Conservation (phyloP, 805 yeast genomes). For the Middelhovenomyces tepae region DNA sequence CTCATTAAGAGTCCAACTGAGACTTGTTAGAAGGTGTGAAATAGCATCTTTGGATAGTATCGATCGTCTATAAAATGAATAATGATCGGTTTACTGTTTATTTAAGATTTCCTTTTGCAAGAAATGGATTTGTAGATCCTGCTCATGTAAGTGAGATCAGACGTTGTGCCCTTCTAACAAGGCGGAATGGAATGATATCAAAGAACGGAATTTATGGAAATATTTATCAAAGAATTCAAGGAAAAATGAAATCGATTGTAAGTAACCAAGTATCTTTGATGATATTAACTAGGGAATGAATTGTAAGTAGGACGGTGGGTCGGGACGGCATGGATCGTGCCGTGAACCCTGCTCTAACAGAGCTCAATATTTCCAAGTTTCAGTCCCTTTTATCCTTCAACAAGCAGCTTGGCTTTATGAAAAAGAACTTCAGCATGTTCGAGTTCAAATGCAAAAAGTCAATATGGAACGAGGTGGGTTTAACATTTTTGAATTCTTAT, state of each 20-base stretch:
- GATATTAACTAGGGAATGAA: conserved; percentile 7
- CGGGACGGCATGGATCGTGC: conserved; percentile 24
- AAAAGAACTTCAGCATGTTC: conserved; percentile 28
- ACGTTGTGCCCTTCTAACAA: conserved; percentile 2
- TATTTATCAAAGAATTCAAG: conserved; percentile 26
- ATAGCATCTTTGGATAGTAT: too few species aligned
- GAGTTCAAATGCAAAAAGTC: conserved; percentile 24
- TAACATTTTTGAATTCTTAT: too few species aligned
- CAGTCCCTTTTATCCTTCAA: conserved; percentile 30
- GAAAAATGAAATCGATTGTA: conserved; percentile 28
- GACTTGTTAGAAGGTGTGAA: too few species aligned
- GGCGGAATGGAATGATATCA: conserved; percentile 25
- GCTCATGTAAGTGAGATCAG: conserved; percentile 16
- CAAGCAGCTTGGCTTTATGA: conserved; percentile 37
- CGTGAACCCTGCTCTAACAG: conserved; percentile 22
- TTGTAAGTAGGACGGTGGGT: conserved; percentile 7
- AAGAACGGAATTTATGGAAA: conserved; percentile 29
- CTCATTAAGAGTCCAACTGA: too few species aligned
- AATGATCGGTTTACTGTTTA: conserved; percentile 27
- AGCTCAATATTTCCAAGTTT: conserved; percentile 30
- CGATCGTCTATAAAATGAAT: too few species aligned
- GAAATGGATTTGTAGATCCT: conserved; percentile 36
- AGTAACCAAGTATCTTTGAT: conserved; percentile 5
- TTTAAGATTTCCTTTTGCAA: conserved; percentile 35
- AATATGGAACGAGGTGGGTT: too few species aligned